phyloP scores from a whole-genome alignment of 1,284 basidiomycete genomes.

The Coriolopsis trogii region DNA sequence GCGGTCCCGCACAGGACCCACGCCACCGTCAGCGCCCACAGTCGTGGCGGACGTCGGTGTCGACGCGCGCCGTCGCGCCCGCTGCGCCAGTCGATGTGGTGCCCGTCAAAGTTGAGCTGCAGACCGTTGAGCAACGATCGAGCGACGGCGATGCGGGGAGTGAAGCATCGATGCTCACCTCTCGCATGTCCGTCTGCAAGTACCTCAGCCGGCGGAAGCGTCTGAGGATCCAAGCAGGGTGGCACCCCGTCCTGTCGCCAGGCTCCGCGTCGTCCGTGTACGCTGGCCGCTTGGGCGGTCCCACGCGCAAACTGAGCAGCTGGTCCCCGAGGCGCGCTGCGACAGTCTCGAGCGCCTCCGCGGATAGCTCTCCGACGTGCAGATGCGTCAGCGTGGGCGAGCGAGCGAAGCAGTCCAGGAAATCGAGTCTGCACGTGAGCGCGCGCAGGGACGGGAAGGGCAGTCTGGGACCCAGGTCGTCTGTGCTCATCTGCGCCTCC shows the following conservation, averaged over 20 bases:
- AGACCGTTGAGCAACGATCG: no score
- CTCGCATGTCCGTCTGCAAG: no score
- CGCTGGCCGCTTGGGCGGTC: no score
- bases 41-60: no score
- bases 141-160: no score
- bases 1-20: not conserved
- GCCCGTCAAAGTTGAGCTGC: not conserved
- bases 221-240: no score
- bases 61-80: no score
- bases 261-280: no score
- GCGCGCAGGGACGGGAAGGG: conserved; percentile 3
- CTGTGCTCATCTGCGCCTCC: not conserved
- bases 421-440: not conserved
- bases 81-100: not conserved
- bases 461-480: not conserved
- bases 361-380: not conserved
- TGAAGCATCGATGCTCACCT: no score
- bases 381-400: conserved; percentile 3
- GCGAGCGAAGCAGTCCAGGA: not conserved
- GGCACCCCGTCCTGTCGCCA: no score
- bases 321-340: not conserved
- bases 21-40: not conserved
- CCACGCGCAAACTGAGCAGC: conserved; percentile 2
- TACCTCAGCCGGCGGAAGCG: no score
- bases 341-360: not conserved